Evolutionary conservation across 2,329 filamentous ascomycete genomes (phyloP), one percentile per base, ranked within the genome.

Genomic region (Amylocarpus encephaloides): DNA sequence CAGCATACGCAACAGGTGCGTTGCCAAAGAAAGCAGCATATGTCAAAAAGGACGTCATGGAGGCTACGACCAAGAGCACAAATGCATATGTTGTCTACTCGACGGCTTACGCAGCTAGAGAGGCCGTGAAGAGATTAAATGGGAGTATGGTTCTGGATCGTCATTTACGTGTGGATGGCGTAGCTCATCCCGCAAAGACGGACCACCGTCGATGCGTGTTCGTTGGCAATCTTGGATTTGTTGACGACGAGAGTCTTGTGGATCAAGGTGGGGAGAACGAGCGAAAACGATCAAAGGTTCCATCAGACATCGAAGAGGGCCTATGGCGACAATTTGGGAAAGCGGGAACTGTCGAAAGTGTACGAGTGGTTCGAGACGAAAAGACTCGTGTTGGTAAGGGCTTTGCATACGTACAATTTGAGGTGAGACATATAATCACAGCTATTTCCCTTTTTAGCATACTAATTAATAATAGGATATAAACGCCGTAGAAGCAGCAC

Each of bases 351-450:
- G 87, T 98, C 11, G 92, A 98, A 70, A 95, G 85, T 64, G 94
- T 98, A 33, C 86, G 93, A 32, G 90, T 98, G 16, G 80, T 96
- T 45, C 83, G 93, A 49, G 93, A 98, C 64, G 76, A 87, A 55
- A 85, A 86, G 59, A 98, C 94, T 6, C 82, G 94, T 44, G 88
- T 98, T 29, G 90, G 93, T 63, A 98, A 98, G 67, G 93, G 93
- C 4, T 89, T 98, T 65, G 94, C 94, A 55, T 98, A 98, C 64
- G 92, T 98, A 13, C 93, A 98, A 66, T 98, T 98, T 70, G 81
- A 85, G 64, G 81, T 83, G 62, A 71, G 73, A 68, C 40, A 32
- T 13, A 48, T 59, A 50, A 54, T 38, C 13, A 26, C 9, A 15
- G 44, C 30, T 19, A 3, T 18, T 48, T 46, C 7, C 43, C n/a